Base-by-base conservation (phyloP, 345 rosid species). In the Euphorbia pulcherrima region DNA sequence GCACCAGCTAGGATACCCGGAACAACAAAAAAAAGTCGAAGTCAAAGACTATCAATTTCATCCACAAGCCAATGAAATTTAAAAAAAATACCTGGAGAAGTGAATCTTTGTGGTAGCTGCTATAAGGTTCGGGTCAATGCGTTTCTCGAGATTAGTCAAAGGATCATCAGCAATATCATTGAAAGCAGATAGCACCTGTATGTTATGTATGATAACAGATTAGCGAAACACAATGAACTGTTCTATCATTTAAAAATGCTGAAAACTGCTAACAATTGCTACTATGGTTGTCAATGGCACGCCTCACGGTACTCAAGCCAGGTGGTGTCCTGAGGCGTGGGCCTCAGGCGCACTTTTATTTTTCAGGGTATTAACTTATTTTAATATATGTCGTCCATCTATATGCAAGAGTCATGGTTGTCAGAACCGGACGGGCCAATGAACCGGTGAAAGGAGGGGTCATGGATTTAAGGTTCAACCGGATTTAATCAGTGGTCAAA, bases 1-100 rank as follows among this genome's bases (percentile, higher is more conserved):
- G 54, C 4, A 75, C 75, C 79, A 79, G 72, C 83, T 79, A 59
- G 13, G 35, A n/a, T 7, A 39, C n/a, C 29, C 50, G 57, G 68
- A 64, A 46, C 3, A 3, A 33, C 7, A 5, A 65, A 75, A 20
- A 23, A 70, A 18, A 57, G 6, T 21, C 30, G n/a, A 12, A 50
- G 69, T 64, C 40, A 67, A 14, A 37, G 2, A 30, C 17, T 10
- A 0, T 18, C 37, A 2, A 33, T 33, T 33, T 33, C 37, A 3
- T 33, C n/a, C n/a, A n/a, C n/a, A n/a, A n/a, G n/a, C n/a, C n/a
- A n/a, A 2, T 33, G 37, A 33, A 7, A 33, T 33, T 24, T 28
- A 28, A 30, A 50, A n/a, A 40, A 24, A 37, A 17, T 60, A 72
- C 82, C 77, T 72, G 70, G 4, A 58, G 63, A 16, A 64, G 27